Percentiles rank a stretch among this genome's conserved stretches.
Conservation (phyloP, 2,329 filamentous ascomycete species). For the Ophiostoma australiae region DNA sequence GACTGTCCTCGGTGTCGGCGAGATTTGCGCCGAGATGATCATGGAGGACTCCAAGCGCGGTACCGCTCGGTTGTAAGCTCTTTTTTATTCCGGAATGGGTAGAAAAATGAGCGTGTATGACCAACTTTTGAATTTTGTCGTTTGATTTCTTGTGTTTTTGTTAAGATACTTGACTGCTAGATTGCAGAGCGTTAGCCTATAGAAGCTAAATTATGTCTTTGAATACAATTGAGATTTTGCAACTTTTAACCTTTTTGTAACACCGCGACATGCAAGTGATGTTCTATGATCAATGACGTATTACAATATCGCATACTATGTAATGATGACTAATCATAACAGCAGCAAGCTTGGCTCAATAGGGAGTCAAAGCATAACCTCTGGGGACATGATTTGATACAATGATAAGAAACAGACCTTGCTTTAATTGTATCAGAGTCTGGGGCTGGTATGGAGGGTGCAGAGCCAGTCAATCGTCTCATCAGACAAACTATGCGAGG, state of each 20-base stretch:
- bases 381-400: too few relatives aligned
- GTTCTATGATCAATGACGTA: background rate
- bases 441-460: too few relatives aligned
- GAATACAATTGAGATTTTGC: background rate
- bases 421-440: too few relatives aligned
- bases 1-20: slow-evolving; percentile 77
- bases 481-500: background rate
- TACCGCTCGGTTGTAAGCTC: slow-evolving; percentile 11
- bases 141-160: slow-evolving; percentile 4
- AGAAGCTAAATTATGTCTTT: slow-evolving; percentile 4
- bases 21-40: slow-evolving; percentile 79
- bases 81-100: background rate
- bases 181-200: slow-evolving; percentile 6
- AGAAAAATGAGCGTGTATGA: background rate
- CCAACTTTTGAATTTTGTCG: background rate
- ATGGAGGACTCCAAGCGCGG: slow-evolving; percentile 58
- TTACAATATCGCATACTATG: background rate
- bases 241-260: background rate
- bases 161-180: slow-evolving; percentile 9
- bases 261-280: background rate
- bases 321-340: background rate
- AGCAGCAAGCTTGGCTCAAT: background rate
- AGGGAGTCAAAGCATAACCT: too few relatives aligned
- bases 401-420: too few relatives aligned
- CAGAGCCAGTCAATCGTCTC: background rate